Conservation (phyloP, 768 basidiomycete genomes). For the Candolleomyces efflorescens region DNA sequence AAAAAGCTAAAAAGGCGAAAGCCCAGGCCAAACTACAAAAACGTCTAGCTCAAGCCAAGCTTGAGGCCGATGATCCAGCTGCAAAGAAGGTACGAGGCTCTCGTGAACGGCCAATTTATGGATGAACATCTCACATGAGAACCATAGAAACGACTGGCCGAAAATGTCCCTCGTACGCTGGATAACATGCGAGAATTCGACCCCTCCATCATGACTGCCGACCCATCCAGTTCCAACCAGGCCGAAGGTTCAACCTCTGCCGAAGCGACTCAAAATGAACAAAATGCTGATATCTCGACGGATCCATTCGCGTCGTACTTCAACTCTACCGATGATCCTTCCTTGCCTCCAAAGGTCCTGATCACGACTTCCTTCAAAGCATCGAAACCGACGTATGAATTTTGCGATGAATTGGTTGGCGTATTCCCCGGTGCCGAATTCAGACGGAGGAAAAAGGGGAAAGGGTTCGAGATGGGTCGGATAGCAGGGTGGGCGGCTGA, state of each 20-base stretch:
- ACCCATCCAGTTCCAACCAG: constrained; percentile 30
- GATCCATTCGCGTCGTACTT: constrained; percentile 82
- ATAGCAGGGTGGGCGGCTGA: constrained; percentile 93
- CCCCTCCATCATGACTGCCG: constrained; percentile 58
- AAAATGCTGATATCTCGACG: constrained; percentile 62
- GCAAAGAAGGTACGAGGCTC: constrained; percentile 61
- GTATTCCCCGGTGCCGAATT: constrained; percentile 93
- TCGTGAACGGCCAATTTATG: background rate
- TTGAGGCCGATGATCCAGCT: constrained; percentile 70
- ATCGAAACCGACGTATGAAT: constrained; percentile 84
- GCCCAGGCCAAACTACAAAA: constrained; percentile 77
- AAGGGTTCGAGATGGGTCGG: constrained; percentile 85
- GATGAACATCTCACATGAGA: background rate
- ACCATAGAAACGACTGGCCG: constrained; percentile 68
- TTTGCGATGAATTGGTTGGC: constrained; percentile 87
- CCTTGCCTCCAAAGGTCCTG: constrained; percentile 78
- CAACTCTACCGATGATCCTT: constrained; percentile 56
- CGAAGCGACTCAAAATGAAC: constrained; percentile 45
- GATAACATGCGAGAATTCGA: constrained; percentile 92
- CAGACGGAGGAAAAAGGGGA: constrained; percentile 79
- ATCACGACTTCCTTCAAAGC: constrained; percentile 89
- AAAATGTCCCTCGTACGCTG: constrained; percentile 87
- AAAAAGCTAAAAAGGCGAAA: constrained; percentile 74
- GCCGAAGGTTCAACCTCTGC: constrained; percentile 29
- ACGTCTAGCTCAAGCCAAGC: constrained; percentile 72